Conservation (phyloP, 106 monocot species). For the Acorus gramineus region DNA sequence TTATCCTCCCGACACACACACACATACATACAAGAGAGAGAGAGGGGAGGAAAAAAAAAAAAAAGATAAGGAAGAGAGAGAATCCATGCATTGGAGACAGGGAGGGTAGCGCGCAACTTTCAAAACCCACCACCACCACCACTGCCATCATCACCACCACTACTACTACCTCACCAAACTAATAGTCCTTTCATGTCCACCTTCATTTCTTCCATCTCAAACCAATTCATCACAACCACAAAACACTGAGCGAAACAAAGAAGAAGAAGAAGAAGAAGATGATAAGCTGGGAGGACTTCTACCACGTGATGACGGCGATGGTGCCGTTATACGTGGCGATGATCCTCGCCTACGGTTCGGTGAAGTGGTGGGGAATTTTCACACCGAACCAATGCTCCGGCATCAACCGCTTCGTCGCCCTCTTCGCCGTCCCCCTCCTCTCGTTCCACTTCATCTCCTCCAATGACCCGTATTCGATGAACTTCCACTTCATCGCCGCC, state of each 20-base stretch:
- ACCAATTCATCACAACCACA: too few species aligned
- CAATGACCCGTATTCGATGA: conserved; percentile 30
- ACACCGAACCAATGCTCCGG: conserved; percentile 53
- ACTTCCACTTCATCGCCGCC: conserved; percentile 23
- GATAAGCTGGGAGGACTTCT: conserved; percentile 45
- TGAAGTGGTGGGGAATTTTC: conserved; percentile 61
- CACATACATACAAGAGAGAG: too few species aligned
- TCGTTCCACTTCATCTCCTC: conserved; percentile 34
- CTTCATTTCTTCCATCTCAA: too few species aligned
- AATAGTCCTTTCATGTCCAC: too few species aligned
- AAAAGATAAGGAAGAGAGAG: too few species aligned
- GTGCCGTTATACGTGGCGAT: conserved; percentile 72
- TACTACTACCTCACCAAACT: too few species aligned
- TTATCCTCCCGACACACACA: too few species aligned
- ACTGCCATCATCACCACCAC: too few species aligned
- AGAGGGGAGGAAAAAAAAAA: too few species aligned
- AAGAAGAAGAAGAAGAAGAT: conserved; percentile 12
- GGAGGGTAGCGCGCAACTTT: too few species aligned
- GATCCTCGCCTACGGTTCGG: conserved; percentile 54
- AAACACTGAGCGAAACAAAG: background rate
- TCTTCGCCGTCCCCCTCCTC: conserved; percentile 28
- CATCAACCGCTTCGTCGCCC: conserved; percentile 47
- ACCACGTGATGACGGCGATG: conserved; percentile 65
- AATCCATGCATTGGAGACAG: too few species aligned
- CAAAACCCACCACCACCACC: too few species aligned